Percentiles rank a stretch among this genome's conserved stretches.
Evolutionary conservation across 331 rosid species (phyloP).

Genomic region (Malus hybrid): DNA sequence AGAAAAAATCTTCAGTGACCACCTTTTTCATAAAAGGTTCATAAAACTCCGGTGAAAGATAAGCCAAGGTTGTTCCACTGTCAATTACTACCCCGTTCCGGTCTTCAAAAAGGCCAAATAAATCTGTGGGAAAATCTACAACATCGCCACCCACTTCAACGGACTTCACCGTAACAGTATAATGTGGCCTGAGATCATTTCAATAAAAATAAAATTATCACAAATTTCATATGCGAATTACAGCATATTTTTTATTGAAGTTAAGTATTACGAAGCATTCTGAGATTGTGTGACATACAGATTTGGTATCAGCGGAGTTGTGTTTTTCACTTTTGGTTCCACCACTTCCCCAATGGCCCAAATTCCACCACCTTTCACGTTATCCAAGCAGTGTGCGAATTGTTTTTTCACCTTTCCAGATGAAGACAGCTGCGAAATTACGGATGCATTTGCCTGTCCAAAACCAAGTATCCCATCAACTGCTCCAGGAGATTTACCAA

Average conservation of each 20-base stretch:
- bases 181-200: slow-evolving; percentile 63
- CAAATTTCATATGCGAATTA: slow-evolving; percentile 19
- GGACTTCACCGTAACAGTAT: slow-evolving; percentile 64
- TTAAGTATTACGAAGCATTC: neutral
- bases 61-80: slow-evolving; percentile 96
- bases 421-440: slow-evolving; percentile 80
- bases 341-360: slow-evolving; percentile 81
- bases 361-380: slow-evolving; percentile 75
- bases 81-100: slow-evolving; percentile 65
- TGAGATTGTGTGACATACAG: slow-evolving; percentile 41
- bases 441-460: slow-evolving; percentile 86
- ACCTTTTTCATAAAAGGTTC: slow-evolving; percentile 43
- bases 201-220: slow-evolving; percentile 18
- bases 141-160: slow-evolving; percentile 54
- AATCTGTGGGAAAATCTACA: slow-evolving; percentile 46
- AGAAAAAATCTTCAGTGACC: neutral
- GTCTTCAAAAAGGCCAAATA: slow-evolving; percentile 35
- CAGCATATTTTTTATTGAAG: neutral
- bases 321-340: slow-evolving; percentile 49
- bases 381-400: slow-evolving; percentile 94
- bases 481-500: slow-evolving; percentile 34
- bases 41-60: slow-evolving; percentile 46
- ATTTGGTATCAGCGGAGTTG: slow-evolving; percentile 48
- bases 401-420: slow-evolving; percentile 66
- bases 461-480: slow-evolving; percentile 89